phyloP scores from a whole-genome alignment of 257 asterid genomes.

The Parsonsia alboflavescens region DNA sequence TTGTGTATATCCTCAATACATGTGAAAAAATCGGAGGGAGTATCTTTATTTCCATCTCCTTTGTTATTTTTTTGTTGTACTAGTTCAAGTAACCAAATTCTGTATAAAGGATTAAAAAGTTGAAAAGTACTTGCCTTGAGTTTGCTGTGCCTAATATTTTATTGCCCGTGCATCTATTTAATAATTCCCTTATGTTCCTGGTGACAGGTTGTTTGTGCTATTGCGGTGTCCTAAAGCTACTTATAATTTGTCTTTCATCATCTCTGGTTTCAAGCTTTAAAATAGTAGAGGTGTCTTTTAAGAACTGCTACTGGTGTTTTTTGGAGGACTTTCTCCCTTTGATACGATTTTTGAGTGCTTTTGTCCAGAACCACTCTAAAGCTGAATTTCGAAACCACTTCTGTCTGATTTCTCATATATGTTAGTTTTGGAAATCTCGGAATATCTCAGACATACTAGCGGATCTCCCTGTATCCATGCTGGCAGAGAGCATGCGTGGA shows the following conservation, averaged over 20 bases:
- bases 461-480: constrained; percentile 50
- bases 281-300: background rate
- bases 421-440: constrained; percentile 28
- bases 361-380: background rate
- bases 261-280: background rate
- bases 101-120: background rate
- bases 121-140: background rate
- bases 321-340: background rate
- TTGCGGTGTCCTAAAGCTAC: background rate
- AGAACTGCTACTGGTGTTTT: constrained; percentile 5
- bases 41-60: background rate
- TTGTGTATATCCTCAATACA: no score
- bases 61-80: background rate
- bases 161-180: background rate
- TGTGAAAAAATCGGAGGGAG: no score
- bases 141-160: background rate
- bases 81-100: background rate
- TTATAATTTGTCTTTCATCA: background rate
- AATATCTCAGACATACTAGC: constrained; percentile 16
- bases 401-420: constrained; percentile 13
- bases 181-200: constrained; percentile 2
- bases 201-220: constrained; percentile 12
- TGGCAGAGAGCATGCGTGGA: constrained; percentile 89
- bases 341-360: constrained; percentile 2
- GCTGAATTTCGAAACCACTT: background rate